phyloP scores from a whole-genome alignment of 805 yeast genomes.

The Starmerella stellata region DNA sequence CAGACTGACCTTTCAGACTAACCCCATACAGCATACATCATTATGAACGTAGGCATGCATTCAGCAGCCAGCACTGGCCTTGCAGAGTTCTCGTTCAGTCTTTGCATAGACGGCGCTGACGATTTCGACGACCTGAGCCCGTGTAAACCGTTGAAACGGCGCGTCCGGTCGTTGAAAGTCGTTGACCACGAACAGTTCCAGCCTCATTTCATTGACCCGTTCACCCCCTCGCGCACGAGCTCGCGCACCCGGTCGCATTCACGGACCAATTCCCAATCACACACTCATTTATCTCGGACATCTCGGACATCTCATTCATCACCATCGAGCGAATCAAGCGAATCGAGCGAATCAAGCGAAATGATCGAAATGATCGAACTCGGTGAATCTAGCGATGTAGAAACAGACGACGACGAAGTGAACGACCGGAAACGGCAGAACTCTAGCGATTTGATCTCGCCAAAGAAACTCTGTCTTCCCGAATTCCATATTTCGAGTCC shows the following conservation, averaged over 20 bases:
- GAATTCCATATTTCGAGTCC: conserved; percentile 2
- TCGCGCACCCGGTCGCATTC: not conserved
- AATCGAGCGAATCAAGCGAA: not conserved
- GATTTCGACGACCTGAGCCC: conserved; percentile 2
- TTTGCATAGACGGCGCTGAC: not conserved
- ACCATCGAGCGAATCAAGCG: not conserved
- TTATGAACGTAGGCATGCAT: not conserved
- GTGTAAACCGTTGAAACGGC: not conserved
- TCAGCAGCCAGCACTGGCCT: not conserved
- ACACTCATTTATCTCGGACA: too few species aligned
- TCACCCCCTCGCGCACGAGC: not conserved
- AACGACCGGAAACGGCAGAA: not conserved
- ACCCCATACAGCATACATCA: not conserved
- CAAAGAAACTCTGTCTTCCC: not conserved
- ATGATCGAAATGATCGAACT: not conserved
- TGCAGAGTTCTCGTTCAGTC: not conserved
- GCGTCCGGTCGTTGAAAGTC: not conserved
- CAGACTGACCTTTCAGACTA: not conserved
- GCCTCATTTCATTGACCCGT: not conserved
- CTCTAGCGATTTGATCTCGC: not conserved
- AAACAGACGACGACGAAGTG: not conserved
- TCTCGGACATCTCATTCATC: too few species aligned
- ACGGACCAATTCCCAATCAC: too few species aligned
- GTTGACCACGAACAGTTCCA: not conserved
- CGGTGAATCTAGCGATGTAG: not conserved